Conservation (phyloP, 2,329 filamentous ascomycete genomes). For the Cytospora schulzeri region DNA sequence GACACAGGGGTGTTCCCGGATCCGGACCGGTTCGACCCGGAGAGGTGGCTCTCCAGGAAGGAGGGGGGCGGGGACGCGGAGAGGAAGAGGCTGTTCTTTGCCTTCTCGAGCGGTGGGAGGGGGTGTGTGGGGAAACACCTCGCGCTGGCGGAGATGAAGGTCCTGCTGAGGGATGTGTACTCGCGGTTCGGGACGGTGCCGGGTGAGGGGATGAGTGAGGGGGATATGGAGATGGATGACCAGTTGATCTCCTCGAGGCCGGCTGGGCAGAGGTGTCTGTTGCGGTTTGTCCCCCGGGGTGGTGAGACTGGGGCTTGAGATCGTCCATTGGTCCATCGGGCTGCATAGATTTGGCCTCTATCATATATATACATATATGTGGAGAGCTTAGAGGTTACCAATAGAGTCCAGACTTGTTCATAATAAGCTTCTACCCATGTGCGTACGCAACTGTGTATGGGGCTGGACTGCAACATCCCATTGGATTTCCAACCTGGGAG, state of each 20-base stretch:
- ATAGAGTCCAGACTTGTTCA: too few species aligned
- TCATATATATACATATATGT: too few species aligned
- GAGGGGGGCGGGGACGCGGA: slow-evolving; percentile 64
- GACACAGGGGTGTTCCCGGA: slow-evolving; percentile 72
- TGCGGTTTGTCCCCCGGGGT: slow-evolving; percentile 48
- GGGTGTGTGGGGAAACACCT: slow-evolving; percentile 69
- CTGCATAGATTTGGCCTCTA: too few species aligned
- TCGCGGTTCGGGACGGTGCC: slow-evolving; percentile 57
- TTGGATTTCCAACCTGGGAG: too few species aligned
- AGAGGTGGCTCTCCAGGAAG: slow-evolving; percentile 76
- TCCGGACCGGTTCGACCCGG: slow-evolving; percentile 76
- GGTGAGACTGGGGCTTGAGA: background rate
- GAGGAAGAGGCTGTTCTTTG: slow-evolving; percentile 62
- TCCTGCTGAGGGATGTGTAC: slow-evolving; percentile 64
- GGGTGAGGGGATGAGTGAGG: slow-evolving; percentile 54
- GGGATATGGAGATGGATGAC: slow-evolving; percentile 66
- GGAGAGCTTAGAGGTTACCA: too few species aligned
- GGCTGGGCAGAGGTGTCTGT: slow-evolving; percentile 58
- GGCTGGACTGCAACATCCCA: too few species aligned
- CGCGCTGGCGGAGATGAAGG: slow-evolving; percentile 70
- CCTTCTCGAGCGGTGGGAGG: slow-evolving; percentile 66
- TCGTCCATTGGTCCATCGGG: background rate
- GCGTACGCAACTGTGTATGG: too few species aligned
- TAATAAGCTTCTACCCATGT: too few species aligned
- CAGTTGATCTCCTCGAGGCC: slow-evolving; percentile 69